Base-by-base conservation (phyloP, 2,329 filamentous ascomycete species). In the Penicillium brasilianum region DNA sequence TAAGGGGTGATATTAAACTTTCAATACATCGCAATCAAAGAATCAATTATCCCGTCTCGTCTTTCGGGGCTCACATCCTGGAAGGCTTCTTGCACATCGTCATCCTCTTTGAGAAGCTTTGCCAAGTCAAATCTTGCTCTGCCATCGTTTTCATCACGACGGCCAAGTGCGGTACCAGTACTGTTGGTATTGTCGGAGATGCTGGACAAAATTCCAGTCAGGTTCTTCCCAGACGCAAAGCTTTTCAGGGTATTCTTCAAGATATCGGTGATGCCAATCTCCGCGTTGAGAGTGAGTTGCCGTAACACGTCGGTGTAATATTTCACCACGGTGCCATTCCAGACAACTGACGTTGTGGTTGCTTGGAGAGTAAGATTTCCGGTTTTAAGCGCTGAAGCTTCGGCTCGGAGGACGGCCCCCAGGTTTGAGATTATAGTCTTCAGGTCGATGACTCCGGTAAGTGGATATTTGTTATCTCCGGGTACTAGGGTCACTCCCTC, bases 281-380 rank as follows among this genome's bases (percentile, higher is more conserved):
- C 48, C 3, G 66, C 57, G 0, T 63, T 60, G 11, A 70, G 61
- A 5, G 63, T 62, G 3, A 70, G 60, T 8, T 62, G 49, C 1
- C 43, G 49, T 5, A 70, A 58, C 7, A 65, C 56, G 2, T 69
- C 64, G 4, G 67, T 66, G 34, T 70, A 70, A 46, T 69, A 70
- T 4, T 62, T 63, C 18, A 70, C 62, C 7, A 58, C 46, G 0
- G 60, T 65, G 41, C 59, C 62, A 14, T 70, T 61, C 46, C 58
- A 70, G 10, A 62, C 36, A 13, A 69, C 61, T 4, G 63, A 59
- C 0, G 25, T 50, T 0, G 65, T 59, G 11, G 62, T 51, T 8
- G 68, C 65, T 10, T 60, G 51, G 4, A 69, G 54, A 18, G 44
- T 61, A 2, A 69, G 25, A 11, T 63, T 50, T 0, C 67, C 66